Percentiles rank a stretch among this genome's conserved stretches.
Conservation (phyloP, 2,329 filamentous ascomycete species). For the Phyllosticta capitalensis region DNA sequence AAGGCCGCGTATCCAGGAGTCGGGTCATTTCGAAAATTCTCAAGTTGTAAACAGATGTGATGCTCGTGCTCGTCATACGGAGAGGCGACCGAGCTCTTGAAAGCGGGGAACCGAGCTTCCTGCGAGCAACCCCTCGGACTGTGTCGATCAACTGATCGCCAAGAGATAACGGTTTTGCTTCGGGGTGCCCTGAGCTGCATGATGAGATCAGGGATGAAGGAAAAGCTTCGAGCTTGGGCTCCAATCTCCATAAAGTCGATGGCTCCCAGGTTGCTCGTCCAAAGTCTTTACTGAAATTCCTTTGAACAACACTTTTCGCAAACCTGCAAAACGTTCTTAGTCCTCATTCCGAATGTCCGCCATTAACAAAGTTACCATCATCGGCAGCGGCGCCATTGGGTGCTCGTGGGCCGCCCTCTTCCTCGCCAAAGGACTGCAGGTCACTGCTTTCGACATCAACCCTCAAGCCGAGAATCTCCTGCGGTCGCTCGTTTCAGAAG, state of each 20-base stretch:
- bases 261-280: background rate
- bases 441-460: constrained; percentile 35
- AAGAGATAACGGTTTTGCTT: constrained; percentile 6
- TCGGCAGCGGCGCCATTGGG: constrained; percentile 32
- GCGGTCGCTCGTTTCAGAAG: constrained; percentile 12
- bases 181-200: background rate
- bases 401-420: constrained; percentile 35
- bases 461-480: constrained; percentile 21
- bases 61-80: background rate
- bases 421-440: constrained; percentile 28
- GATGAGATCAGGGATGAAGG: background rate
- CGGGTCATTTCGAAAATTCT: background rate
- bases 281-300: background rate
- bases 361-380: constrained; percentile 22
- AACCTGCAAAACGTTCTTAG: background rate
- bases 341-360: background rate
- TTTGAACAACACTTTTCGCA: background rate
- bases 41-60: background rate
- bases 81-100: background rate
- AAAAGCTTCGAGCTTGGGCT: background rate
- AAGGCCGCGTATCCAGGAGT: background rate
- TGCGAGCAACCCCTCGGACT: background rate
- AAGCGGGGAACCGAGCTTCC: background rate
- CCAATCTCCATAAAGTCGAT: background rate
- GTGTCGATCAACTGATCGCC: constrained; percentile 1